A percentile compares a stretch with the other conserved stretches of the same genome.
phyloP scores from a whole-genome alignment of 1,139 yeast genomes.

The Nakaseomyces kungkrabaensis region DNA sequence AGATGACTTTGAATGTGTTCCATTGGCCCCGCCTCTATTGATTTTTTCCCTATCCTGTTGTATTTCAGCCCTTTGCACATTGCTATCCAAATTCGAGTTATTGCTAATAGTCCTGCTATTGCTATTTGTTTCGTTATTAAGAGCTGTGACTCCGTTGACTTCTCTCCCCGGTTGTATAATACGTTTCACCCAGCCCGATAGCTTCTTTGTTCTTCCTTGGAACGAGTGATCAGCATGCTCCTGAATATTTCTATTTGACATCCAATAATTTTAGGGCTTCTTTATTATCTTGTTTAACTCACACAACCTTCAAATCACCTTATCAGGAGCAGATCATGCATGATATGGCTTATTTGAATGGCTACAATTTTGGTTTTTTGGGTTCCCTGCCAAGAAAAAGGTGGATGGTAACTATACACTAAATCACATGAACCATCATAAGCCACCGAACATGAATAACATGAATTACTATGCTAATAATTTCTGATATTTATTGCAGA shows the following conservation, averaged over 20 bases:
- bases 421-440: neutral
- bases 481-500: too few species aligned
- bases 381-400: neutral
- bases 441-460: neutral
- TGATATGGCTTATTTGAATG: neutral
- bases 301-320: neutral
- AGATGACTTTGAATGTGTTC: neutral
- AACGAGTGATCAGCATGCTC: constrained; percentile 1
- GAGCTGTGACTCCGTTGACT: neutral
- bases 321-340: neutral
- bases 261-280: neutral
- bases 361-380: neutral
- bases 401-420: neutral
- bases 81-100: neutral
- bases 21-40: neutral
- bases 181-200: constrained; percentile 27
- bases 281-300: neutral
- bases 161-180: constrained; percentile 23
- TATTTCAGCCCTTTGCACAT: neutral
- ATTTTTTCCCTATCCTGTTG: neutral
- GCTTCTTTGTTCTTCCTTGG: constrained; percentile 20
- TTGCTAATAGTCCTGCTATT: neutral
- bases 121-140: neutral
- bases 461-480: too few species aligned
- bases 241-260: neutral